A percentile compares a stretch with the other conserved stretches of the same genome.
phyloP scores from a whole-genome alignment of 805 yeast species.

The Nakazawaea wickerhamii region DNA sequence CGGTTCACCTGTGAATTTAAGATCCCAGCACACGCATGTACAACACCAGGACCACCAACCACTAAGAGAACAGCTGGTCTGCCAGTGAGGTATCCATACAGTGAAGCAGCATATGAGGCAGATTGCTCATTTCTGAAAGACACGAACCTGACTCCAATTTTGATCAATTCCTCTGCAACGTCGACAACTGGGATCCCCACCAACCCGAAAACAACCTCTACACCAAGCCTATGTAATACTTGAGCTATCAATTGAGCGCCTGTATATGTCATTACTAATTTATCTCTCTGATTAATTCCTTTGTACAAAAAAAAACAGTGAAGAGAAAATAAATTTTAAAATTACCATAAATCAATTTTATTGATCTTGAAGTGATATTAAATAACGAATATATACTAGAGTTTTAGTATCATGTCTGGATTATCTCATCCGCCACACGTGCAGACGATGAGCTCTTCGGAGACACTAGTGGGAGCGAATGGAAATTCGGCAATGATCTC shows the following conservation, averaged over 20 bases:
- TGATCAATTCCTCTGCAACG: conserved; percentile 55
- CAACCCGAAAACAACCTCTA: conserved; percentile 57
- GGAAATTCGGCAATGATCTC: background rate
- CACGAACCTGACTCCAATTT: conserved; percentile 48
- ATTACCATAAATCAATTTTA: background rate
- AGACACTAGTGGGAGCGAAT: background rate
- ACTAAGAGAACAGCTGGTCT: conserved; percentile 62
- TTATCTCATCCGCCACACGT: background rate
- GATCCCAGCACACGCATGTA: conserved; percentile 63
- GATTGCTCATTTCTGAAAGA: conserved; percentile 68
- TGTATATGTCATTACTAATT: conserved; percentile 12
- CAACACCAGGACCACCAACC: conserved; percentile 73
- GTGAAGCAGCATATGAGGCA: conserved; percentile 72
- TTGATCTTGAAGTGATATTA: background rate
- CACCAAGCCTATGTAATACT: conserved; percentile 42
- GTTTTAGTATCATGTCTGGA: no score
- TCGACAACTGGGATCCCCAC: conserved; percentile 77
- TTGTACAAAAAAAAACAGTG: background rate
- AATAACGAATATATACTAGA: background rate
- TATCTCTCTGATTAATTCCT: background rate
- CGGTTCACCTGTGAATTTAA: conserved; percentile 57
- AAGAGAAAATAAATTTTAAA: background rate
- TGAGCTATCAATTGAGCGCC: conserved; percentile 48
- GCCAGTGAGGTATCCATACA: conserved; percentile 60
- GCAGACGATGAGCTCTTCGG: background rate